Percentiles rank a stretch among this genome's conserved stretches.
phyloP scores from a whole-genome alignment of 2,329 filamentous ascomycete species.

The Penicillium paneum region DNA sequence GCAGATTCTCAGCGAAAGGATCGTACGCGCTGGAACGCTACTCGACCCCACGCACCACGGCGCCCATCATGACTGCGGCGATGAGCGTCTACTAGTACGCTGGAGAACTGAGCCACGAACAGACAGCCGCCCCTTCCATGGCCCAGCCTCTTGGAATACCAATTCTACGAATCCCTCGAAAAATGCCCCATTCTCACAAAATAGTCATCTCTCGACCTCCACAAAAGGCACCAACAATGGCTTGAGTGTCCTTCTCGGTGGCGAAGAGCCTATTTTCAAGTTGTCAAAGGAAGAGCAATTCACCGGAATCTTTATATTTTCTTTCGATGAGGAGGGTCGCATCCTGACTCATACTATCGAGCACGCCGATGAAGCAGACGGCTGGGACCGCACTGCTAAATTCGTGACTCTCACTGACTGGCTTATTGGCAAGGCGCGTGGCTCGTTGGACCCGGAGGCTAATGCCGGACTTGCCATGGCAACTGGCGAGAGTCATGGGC shows the following conservation, averaged over 20 bases:
- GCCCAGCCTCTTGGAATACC: slow-evolving; percentile 1
- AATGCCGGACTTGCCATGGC: slow-evolving; percentile 30
- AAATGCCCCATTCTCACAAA: slow-evolving; percentile 6
- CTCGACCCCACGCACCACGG: slow-evolving; percentile 33
- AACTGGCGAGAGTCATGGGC: slow-evolving; percentile 19
- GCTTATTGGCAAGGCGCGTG: slow-evolving; percentile 76
- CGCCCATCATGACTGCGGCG: slow-evolving; percentile 36
- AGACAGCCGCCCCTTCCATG: slow-evolving; percentile 24
- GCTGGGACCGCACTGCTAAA: slow-evolving; percentile 79
- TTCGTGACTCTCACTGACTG: slow-evolving; percentile 93
- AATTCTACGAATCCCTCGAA: slow-evolving; percentile 11
- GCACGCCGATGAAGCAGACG: slow-evolving; percentile 76
- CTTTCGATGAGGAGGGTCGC: slow-evolving; percentile 84
- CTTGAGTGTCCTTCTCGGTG: slow-evolving; percentile 49
- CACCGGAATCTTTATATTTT: slow-evolving; percentile 88
- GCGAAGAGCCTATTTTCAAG: slow-evolving; percentile 50
- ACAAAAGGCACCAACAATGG: slow-evolving; percentile 38
- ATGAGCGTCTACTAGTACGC: slow-evolving; percentile 82
- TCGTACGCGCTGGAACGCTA: slow-evolving; percentile 58
- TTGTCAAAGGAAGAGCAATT: slow-evolving; percentile 70
- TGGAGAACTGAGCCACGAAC: slow-evolving; percentile 67
- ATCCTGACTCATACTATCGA: slow-evolving; percentile 90
- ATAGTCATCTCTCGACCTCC: slow-evolving; percentile 23
- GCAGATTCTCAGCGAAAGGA: slow-evolving; percentile 83
- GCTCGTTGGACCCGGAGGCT: slow-evolving; percentile 34